These are phyloP conservation scores for Tritrichomonas foetus DNA, from an alignment of 208 protist genomes.

Conservation along the genomic window DNA sequence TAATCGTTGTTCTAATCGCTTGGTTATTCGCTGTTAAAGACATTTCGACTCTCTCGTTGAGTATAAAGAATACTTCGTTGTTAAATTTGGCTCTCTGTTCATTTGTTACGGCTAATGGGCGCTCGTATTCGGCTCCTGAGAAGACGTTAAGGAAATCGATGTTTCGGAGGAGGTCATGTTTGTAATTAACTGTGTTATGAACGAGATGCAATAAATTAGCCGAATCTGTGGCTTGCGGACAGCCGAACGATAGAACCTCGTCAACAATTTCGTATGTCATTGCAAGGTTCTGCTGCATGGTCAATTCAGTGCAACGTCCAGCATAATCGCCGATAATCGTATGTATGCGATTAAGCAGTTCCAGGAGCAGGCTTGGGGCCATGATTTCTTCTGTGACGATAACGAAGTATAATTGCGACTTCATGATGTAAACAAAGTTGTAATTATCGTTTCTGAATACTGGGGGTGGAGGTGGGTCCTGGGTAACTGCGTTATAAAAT, in stretches of 20 bases:
- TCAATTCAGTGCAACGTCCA: not conserved
- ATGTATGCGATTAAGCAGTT: not conserved
- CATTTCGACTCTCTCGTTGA: not conserved
- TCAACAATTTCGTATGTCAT: constrained; percentile 7
- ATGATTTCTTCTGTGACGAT: not conserved
- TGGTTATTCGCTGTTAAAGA: not conserved
- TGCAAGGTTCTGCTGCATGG: not conserved
- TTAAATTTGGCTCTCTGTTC: not conserved
- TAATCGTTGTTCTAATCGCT: not conserved
- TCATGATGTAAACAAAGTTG: not conserved
- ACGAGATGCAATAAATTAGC: constrained; percentile 1
- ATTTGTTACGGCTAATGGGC: not conserved
- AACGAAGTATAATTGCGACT: not conserved
- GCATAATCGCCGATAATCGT: not conserved
- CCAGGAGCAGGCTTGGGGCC: not conserved
- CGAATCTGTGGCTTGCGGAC: constrained; percentile 36
- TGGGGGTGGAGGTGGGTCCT: not conserved
- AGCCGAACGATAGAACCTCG: constrained; percentile 38
- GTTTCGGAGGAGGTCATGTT: not conserved
- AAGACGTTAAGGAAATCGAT: not conserved
- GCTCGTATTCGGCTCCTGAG: not conserved
- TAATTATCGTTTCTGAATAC: not conserved
- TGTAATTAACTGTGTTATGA: constrained; percentile 8
- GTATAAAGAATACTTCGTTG: constrained; percentile 28
- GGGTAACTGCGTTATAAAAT: not conserved